A percentile compares a stretch with the other conserved stretches of the same genome.
These are phyloP conservation scores for Dothideomycetes sp. DNA, from an alignment of 2,329 filamentous ascomycete genomes.

Conservation along the genomic window DNA sequence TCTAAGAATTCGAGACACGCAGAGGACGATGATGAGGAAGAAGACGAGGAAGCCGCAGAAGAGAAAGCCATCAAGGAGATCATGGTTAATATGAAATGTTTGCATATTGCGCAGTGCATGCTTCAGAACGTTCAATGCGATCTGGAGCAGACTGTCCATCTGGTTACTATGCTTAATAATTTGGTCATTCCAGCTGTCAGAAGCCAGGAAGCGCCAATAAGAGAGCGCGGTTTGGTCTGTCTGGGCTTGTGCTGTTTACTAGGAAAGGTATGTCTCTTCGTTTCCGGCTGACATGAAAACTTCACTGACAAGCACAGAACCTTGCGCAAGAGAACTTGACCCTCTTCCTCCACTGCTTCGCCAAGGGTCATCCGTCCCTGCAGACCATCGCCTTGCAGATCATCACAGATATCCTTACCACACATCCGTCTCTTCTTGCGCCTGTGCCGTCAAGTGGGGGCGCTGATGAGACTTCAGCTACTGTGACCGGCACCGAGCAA, in stretches of 20 bases:
- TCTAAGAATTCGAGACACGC: constrained; percentile 32
- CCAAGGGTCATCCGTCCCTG: constrained; percentile 78
- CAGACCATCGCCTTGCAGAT: constrained; percentile 89
- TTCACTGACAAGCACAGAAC: constrained; percentile 39
- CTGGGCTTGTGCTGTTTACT: constrained; percentile 85
- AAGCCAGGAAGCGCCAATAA: constrained; percentile 83
- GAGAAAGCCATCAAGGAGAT: constrained; percentile 79
- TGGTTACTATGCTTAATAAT: constrained; percentile 98
- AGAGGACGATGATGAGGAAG: constrained; percentile 55
- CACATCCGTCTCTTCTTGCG: constrained; percentile 72
- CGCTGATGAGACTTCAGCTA: constrained; percentile 36
- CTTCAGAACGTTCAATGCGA: constrained; percentile 83
- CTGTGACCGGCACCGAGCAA: constrained; percentile 23
- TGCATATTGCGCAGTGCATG: constrained; percentile 97
- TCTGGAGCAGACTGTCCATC: constrained; percentile 76
- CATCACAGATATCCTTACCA: constrained; percentile 83
- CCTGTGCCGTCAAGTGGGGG: constrained; percentile 27
- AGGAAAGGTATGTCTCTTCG: constrained; percentile 52
- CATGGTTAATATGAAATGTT: constrained; percentile 95
- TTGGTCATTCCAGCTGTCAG: constrained; percentile 91
- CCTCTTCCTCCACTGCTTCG: constrained; percentile 93
- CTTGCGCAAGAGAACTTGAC: constrained; percentile 86
- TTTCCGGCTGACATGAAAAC: not conserved
- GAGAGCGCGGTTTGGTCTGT: constrained; percentile 82
- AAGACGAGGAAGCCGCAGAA: constrained; percentile 52